Evolutionary conservation across 2,329 filamentous ascomycete species (phyloP).

Genomic region (Cercospora brassicicola): DNA sequence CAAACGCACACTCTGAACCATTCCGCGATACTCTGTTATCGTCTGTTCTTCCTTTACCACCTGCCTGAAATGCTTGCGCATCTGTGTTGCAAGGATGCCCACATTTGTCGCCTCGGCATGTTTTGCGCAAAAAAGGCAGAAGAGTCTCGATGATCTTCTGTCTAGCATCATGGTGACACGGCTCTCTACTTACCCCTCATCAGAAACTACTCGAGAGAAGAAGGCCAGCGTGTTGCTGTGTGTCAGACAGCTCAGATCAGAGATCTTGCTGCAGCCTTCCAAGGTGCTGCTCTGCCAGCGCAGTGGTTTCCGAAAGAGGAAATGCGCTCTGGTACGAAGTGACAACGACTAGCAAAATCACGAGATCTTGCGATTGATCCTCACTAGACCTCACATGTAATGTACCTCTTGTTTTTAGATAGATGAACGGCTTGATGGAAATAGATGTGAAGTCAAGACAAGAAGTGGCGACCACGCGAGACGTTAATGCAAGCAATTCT

Average conservation of each 20-base stretch:
- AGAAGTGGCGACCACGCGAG: not conserved
- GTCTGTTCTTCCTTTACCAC: too few species aligned
- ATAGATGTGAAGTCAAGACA: not conserved
- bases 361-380: not conserved
- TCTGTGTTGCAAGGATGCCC: too few species aligned
- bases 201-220: not conserved
- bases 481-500: not conserved
- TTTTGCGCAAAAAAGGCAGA: not conserved
- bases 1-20: too few species aligned
- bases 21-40: too few species aligned
- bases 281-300: not conserved
- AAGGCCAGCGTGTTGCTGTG: not conserved
- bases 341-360: not conserved
- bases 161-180: not conserved
- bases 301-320: not conserved
- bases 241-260: not conserved
- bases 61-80: too few species aligned
- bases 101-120: not conserved
- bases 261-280: not conserved
- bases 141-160: not conserved
- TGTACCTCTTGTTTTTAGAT: not conserved
- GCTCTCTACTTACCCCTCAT: not conserved
- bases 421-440: not conserved
- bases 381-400: not conserved
- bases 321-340: not conserved